Percentiles rank a stretch among this genome's conserved stretches.
phyloP scores from a whole-genome alignment of 805 yeast genomes.

The Teunomyces lycoperdinae region DNA sequence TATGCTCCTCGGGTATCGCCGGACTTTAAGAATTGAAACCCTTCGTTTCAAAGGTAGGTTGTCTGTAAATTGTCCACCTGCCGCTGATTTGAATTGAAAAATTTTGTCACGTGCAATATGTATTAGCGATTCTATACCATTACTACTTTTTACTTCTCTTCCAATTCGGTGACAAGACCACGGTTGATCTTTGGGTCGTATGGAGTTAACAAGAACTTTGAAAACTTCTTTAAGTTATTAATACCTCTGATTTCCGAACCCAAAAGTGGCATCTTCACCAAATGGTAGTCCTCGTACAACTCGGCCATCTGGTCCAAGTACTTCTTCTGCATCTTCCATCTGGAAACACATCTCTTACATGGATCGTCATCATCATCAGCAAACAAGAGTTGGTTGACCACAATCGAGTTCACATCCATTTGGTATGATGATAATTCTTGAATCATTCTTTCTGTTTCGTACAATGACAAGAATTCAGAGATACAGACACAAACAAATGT shows the following conservation, averaged over 20 bases:
- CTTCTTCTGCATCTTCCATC: constrained; percentile 95
- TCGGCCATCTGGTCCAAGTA: constrained; percentile 94
- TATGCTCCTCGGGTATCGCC: neutral
- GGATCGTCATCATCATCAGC: constrained; percentile 72
- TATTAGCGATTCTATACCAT: neutral
- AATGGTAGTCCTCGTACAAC: constrained; percentile 93
- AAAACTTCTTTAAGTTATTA: constrained; percentile 78
- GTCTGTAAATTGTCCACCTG: neutral
- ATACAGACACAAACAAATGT: constrained; percentile 97
- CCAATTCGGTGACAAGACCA: constrained; percentile 51
- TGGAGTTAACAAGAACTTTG: constrained; percentile 74
- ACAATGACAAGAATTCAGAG: constrained; percentile 91
- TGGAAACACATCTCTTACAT: constrained; percentile 87
- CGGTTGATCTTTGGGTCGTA: constrained; percentile 67
- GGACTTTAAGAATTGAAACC: neutral
- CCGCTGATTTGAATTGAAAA: neutral
- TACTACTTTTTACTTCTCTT: constrained; percentile 35
- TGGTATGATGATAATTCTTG: constrained; percentile 93
- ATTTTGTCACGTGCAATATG: constrained; percentile 1
- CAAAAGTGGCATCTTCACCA: constrained; percentile 91
- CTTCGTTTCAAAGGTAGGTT: neutral
- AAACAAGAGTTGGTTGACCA: constrained; percentile 88
- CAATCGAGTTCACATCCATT: constrained; percentile 95
- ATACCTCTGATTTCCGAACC: constrained; percentile 95
- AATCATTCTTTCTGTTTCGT: constrained; percentile 96